These are phyloP conservation scores for Verticillium klebahnii DNA, from an alignment of 2,329 filamentous ascomycete species.

Conservation along the genomic window DNA sequence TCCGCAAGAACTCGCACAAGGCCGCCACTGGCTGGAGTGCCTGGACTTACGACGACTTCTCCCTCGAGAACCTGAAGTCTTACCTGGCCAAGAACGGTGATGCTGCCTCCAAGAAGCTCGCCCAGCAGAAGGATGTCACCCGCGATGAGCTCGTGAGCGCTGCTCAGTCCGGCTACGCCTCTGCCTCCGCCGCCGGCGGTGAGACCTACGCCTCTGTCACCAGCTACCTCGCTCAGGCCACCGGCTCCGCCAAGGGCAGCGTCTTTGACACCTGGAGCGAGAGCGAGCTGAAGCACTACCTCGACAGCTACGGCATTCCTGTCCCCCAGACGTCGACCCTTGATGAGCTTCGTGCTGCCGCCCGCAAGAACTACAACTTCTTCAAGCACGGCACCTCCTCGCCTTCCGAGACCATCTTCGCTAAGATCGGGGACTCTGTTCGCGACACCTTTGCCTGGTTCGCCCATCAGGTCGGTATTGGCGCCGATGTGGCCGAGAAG, in stretches of 20 bases:
- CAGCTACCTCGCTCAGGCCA: conserved; percentile 63
- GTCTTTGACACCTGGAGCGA: conserved; percentile 71
- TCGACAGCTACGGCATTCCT: conserved; percentile 71
- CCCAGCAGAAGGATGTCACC: conserved; percentile 58
- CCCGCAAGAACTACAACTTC: conserved; percentile 68
- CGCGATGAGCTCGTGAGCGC: conserved; percentile 70
- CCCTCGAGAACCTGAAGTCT: conserved; percentile 61
- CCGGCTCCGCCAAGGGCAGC: conserved; percentile 58
- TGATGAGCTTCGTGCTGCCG: conserved; percentile 66
- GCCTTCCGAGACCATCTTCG: conserved; percentile 61
- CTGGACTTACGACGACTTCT: conserved; percentile 79
- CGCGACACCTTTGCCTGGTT: conserved; percentile 48
- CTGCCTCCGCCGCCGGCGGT: conserved; percentile 55
- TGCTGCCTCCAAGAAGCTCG: conserved; percentile 51
- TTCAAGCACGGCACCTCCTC: conserved; percentile 71
- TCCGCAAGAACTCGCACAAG: conserved; percentile 70
- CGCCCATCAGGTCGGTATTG: conserved; percentile 40
- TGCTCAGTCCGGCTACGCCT: conserved; percentile 55
- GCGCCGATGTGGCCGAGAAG: conserved; percentile 39
- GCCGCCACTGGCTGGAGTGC: conserved; percentile 62
- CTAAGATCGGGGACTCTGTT: conserved; percentile 52
- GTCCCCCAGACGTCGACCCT: conserved; percentile 63
- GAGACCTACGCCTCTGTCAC: conserved; percentile 62
- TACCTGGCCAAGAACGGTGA: conserved; percentile 51
- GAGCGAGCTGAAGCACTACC: conserved; percentile 70